Evolutionary conservation across 2,329 filamentous ascomycete species (phyloP).

Genomic region (Neophaeococcomyces mojaviensis): DNA sequence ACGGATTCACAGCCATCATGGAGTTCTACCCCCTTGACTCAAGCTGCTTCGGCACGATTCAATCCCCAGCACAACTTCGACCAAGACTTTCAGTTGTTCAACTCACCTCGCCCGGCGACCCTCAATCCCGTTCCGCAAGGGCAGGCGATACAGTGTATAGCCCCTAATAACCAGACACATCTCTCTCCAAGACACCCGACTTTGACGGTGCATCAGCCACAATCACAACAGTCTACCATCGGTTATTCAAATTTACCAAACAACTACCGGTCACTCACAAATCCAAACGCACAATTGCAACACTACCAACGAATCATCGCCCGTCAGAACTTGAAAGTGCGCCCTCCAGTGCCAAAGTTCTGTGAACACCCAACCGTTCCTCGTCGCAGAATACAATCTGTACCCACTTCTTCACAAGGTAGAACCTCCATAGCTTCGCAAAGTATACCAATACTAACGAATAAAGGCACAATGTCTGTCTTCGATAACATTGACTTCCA

Average conservation of each 20-base stretch:
- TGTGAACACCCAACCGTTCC: slow-evolving; percentile 18
- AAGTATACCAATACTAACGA: slow-evolving; percentile 23
- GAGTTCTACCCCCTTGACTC: slow-evolving; percentile 28
- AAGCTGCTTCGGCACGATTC: slow-evolving; percentile 23
- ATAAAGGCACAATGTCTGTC: slow-evolving; percentile 15
- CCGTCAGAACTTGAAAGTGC: slow-evolving; percentile 13
- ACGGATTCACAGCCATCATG: slow-evolving; percentile 30
- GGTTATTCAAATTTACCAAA: slow-evolving; percentile 20
- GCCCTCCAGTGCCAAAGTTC: slow-evolving; percentile 28
- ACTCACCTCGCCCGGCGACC: slow-evolving; percentile 16
- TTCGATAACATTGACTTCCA: slow-evolving; percentile 22
- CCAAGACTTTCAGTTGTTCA: slow-evolving; percentile 31
- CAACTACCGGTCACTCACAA: slow-evolving; percentile 20
- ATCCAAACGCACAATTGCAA: slow-evolving; percentile 21
- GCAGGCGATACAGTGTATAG: slow-evolving; percentile 27
- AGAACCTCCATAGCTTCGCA: slow-evolving; percentile 36
- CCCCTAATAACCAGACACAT: slow-evolving; percentile 23
- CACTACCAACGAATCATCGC: slow-evolving; percentile 18
- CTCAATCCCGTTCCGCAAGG: slow-evolving; percentile 22
- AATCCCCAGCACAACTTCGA: slow-evolving; percentile 20
- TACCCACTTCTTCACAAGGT: slow-evolving; percentile 21
- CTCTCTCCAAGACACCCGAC: slow-evolving; percentile 21
- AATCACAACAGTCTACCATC: slow-evolving; percentile 16
- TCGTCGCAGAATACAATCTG: slow-evolving; percentile 19
- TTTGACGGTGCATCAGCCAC: slow-evolving; percentile 12